Evolutionary conservation across 2,329 filamentous ascomycete genomes (phyloP), one percentile per base, ranked within the genome.

Genomic region (Fusarium agapanthi): DNA sequence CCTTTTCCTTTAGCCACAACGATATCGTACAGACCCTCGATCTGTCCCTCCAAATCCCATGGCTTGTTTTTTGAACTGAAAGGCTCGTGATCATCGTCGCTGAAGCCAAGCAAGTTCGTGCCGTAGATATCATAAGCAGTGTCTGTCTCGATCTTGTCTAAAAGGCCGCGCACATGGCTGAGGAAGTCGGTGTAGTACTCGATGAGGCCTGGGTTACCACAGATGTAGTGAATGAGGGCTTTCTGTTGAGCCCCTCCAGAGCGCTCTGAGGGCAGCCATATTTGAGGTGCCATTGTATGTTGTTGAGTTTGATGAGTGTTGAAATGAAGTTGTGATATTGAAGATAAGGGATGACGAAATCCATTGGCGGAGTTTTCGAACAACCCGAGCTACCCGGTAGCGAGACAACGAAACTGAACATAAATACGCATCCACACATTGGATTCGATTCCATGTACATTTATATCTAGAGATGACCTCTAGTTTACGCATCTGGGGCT

Each of bases 141-240:
- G 50, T 67, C 71, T 35, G 63, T 53, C 69, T 85, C 83, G 11
- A 80, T 80, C 30, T 80, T 80, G 70, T 87, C 83, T 18, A 94
- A 82, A 18, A 89, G 81, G 2, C 81, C 79, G 50, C 89, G 85
- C 5, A 95, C 82, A 20, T 86, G 83, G 1, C 83, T 83, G 16
- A 95, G 84, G 80, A 94, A 95, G 41, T 88, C 85, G 64, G 82
- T 83, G 81, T 95, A 95, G 85, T 93, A 95, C 62, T 87, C 88
- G 56, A 95, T 88, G 24, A 94, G 84, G 10, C 93, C 93, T 10
- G 93, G 93, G 73, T 95, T 95, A 26, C 93, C 93, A 34, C 91
- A 89, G 44, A 95, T 86, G 80, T 93, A 92, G 83, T 90, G 94
- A 73, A 95, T 83, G 55, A 95, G 87, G 67, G 81, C 83, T 67